These are phyloP conservation scores for Psilocybe sp. DNA, from an alignment of 768 basidiomycete species.

Conservation along the genomic window DNA sequence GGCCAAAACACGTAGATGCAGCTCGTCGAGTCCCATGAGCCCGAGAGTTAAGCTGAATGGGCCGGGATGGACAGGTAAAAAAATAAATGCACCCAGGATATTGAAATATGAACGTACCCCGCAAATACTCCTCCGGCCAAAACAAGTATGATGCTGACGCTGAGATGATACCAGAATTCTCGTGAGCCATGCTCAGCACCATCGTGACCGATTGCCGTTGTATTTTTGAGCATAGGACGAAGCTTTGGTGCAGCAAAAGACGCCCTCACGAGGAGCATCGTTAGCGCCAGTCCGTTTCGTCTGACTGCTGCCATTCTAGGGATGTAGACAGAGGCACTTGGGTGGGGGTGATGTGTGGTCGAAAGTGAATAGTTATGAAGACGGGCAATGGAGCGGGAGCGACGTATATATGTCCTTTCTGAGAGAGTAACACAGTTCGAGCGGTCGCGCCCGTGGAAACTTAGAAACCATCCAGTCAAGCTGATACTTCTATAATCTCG, in stretches of 20 bases:
- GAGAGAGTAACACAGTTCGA: no score
- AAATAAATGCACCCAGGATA: slow-evolving; percentile 4
- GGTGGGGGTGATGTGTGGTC: no score
- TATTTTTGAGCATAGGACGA: slow-evolving; percentile 11
- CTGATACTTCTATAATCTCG: no score
- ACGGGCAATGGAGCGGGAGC: no score
- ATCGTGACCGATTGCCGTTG: slow-evolving; percentile 17
- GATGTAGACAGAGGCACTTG: background rate
- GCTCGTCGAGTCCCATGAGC: slow-evolving; percentile 90
- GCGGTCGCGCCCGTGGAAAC: no score
- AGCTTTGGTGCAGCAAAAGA: slow-evolving; percentile 9
- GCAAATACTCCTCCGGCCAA: slow-evolving; percentile 89
- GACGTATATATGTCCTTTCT: no score
- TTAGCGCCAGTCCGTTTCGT: slow-evolving; percentile 14
- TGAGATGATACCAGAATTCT: slow-evolving; percentile 75
- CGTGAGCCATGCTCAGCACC: slow-evolving; percentile 44
- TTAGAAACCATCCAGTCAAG: no score
- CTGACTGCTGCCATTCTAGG: slow-evolving; percentile 16
- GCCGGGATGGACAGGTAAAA: background rate
- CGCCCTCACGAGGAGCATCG: slow-evolving; percentile 15
- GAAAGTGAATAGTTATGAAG: no score
- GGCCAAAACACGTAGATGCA: slow-evolving; percentile 84
- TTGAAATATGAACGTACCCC: slow-evolving; percentile 51
- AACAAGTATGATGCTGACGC: slow-evolving; percentile 66
- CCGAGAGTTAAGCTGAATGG: slow-evolving; percentile 75